Evolutionary conservation across 2,329 filamentous ascomycete genomes (phyloP).

Genomic region (Zymoseptoria passerinii): DNA sequence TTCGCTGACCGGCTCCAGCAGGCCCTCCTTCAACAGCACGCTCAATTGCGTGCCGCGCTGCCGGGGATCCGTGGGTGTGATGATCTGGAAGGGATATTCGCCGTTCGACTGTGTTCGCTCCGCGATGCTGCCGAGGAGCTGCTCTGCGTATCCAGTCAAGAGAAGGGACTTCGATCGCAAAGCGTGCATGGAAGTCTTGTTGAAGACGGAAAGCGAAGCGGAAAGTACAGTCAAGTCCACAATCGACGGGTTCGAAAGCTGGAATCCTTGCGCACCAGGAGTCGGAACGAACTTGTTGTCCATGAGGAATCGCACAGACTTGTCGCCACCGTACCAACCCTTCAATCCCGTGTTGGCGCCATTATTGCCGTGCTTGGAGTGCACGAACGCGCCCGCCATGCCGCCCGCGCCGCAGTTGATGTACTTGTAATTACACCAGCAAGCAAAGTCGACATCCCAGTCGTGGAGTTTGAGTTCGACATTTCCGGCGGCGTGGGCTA

Average conservation of each 20-base stretch:
- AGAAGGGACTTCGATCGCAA: slow-evolving; percentile 63
- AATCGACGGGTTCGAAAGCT: slow-evolving; percentile 74
- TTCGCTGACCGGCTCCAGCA: slow-evolving; percentile 59
- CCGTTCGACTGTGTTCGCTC: slow-evolving; percentile 12
- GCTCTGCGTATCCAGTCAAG: slow-evolving; percentile 69
- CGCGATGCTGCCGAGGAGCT: slow-evolving; percentile 43
- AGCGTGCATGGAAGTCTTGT: slow-evolving; percentile 58
- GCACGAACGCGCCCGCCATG: slow-evolving; percentile 73
- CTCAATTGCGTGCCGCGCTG: slow-evolving; percentile 72
- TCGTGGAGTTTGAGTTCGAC: slow-evolving; percentile 72
- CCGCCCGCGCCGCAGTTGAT: slow-evolving; percentile 79
- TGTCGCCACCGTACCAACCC: slow-evolving; percentile 84
- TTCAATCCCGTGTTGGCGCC: slow-evolving; percentile 39
- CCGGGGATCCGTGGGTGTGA: slow-evolving; percentile 60
- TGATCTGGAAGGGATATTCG: slow-evolving; percentile 36
- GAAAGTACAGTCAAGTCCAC: slow-evolving; percentile 66
- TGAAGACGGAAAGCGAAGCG: slow-evolving; percentile 65
- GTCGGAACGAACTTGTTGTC: slow-evolving; percentile 70
- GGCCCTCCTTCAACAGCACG: slow-evolving; percentile 56
- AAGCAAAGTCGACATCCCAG: slow-evolving; percentile 86
- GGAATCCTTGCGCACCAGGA: slow-evolving; percentile 68
- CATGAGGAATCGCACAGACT: slow-evolving; percentile 70
- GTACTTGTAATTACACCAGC: slow-evolving; percentile 94
- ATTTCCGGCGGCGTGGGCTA: slow-evolving; percentile 80
- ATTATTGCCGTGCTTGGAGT: slow-evolving; percentile 61